Base-by-base conservation (phyloP, 345 rosid species). In the Melastoma malabathricum region DNA sequence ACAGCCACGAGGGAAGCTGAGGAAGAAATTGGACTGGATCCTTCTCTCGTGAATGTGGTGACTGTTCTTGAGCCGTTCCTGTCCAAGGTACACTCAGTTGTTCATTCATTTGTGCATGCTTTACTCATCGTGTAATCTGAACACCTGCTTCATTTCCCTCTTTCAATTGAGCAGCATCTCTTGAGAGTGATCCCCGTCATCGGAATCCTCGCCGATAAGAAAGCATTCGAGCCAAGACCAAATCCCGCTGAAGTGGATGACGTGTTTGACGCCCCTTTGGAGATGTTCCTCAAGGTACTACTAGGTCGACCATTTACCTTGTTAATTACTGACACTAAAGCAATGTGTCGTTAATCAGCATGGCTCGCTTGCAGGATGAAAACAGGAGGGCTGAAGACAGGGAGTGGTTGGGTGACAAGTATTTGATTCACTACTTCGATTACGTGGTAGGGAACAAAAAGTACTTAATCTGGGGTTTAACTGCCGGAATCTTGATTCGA, bases 181-280 rank as follows among this genome's bases (percentile, higher is more conserved):
- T 78, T 92, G 52, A 72, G 89, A 74, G 94, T 86, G 41, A 67
- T 82, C 59, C 98, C 96, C 31, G 87, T 92, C 46, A 68, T 92
- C 54, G 95, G 96, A 59, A 76, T 92, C 52, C 79, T 92, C 39
- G 56, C 43, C 2, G 73, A 80, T 62, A 68, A 47, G 60, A 69
- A 62, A 22, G 65, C 77, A 47, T 92, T 84, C 69, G 68, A 58
- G 54, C 84, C 96, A 2, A 45, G 44, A 25, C 93, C 87, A 62
- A 86, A 80, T 70, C 82, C 86, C 41, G 81, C 67, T 17, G 98
- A 90, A 79, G 96, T 86, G 15, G 98, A 86, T 55, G 82, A 71
- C 59, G 79, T 86, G 38, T 86, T 89, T 47, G 94, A 89, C 75
- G 94, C 74, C 62, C 96, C 94, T n/a, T 68, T 87, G 72, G 94